Evolutionary conservation across 179 eudicot species (phyloP), one percentile per base, ranked within the genome.

Genomic region (Nepenthes alata): DNA sequence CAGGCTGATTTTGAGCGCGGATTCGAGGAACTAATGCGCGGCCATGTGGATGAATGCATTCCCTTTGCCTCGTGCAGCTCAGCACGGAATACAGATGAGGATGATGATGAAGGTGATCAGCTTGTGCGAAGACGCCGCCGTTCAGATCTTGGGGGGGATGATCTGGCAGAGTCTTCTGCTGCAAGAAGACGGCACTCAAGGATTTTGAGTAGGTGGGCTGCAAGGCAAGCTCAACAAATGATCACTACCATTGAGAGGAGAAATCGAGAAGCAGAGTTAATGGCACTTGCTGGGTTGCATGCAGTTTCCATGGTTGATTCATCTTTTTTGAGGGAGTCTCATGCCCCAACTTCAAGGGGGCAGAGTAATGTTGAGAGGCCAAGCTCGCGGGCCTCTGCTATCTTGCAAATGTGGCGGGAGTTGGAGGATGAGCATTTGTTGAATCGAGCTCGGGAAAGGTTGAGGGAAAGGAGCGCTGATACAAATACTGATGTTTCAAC

Each of bases 321-420:
- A 1, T 94, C 99, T 2, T 94, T 94, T 75, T 70, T 94, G 68
- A 81, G 94, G 61, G 99, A 90, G 80, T 80, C 93, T 2, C 86
- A 86, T 72, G 77, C 90, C 53, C 94, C 96, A 0, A 77, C 87
- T 55, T 81, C 94, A 1, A 75, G 88, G 78, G 72, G 87, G 73
- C 90, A 77, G 74, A 78, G 90, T 50, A 72, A 72, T 76, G 88
- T 78, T 53, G 95, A 87, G 73, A 81, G 89, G 72, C 85, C 85
- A 4, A 83, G 80, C 69, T 78, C 93, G 2, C 76, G 67, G 36
- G 84, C 91, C 47, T 94, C 99, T 7, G 69, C 97, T 47, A 83
- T 90, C 57, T 70, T 94, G 81, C 99, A 83, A 61, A 94, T 94
- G 99, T 94, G 99, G 99, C 69, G 97, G 67, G 99, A 94, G 70